phyloP scores from a whole-genome alignment of 2,329 filamentous ascomycete species.

The Fusarium luffae region DNA sequence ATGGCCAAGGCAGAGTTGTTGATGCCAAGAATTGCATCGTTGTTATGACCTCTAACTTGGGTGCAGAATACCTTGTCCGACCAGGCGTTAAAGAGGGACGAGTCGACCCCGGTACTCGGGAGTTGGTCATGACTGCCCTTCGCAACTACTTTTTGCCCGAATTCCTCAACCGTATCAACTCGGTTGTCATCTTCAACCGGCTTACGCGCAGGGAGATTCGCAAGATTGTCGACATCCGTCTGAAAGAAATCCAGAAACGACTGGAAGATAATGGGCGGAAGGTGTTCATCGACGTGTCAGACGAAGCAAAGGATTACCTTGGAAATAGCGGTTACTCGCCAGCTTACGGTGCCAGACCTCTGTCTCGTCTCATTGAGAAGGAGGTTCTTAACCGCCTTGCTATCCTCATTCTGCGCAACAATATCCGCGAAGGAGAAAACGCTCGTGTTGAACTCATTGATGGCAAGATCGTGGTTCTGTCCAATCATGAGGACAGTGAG shows the following conservation, averaged over 20 bases:
- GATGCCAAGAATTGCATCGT: constrained; percentile 99
- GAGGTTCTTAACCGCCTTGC: constrained; percentile 95
- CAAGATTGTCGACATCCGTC: constrained; percentile 91
- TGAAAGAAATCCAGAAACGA: constrained; percentile 90
- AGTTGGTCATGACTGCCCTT: constrained; percentile 90
- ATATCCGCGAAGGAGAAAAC: constrained; percentile 84
- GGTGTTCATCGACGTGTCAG: constrained; percentile 82
- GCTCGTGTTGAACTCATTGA: constrained; percentile 83
- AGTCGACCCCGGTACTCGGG: constrained; percentile 86
- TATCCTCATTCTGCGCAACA: constrained; percentile 87
- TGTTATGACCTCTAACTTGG: constrained; percentile 98
- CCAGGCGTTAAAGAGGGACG: constrained; percentile 81
- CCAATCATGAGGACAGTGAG: constrained; percentile 79
- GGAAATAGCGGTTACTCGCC: constrained; percentile 93
- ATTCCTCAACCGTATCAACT: constrained; percentile 98
- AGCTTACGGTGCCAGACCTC: constrained; percentile 90
- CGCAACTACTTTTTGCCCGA: constrained; percentile 98
- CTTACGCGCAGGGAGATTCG: constrained; percentile 90
- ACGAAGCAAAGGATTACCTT: constrained; percentile 92
- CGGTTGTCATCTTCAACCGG: constrained; percentile 97
- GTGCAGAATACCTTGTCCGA: constrained; percentile 90
- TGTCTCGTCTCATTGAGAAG: constrained; percentile 92
- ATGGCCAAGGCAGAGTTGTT: constrained; percentile 93
- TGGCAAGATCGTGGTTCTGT: constrained; percentile 81
- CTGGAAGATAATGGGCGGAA: constrained; percentile 87